phyloP scores from a whole-genome alignment of 75 land plant species.

The Gnetum montanum region DNA sequence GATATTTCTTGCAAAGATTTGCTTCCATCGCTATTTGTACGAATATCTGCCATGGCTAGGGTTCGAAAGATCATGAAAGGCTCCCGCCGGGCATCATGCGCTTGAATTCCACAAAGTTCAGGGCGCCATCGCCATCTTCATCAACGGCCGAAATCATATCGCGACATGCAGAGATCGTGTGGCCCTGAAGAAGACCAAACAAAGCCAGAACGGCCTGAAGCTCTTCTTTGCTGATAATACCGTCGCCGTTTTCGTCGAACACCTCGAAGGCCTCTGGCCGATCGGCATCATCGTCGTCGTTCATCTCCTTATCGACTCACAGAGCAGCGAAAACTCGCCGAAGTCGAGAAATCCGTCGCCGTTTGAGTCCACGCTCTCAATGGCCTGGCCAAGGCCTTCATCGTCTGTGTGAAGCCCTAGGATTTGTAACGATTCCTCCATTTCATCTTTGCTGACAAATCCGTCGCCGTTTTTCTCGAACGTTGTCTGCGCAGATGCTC shows the following conservation, averaged over 20 bases:
- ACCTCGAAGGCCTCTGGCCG: constrained; percentile 62
- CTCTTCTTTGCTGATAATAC: constrained; percentile 51
- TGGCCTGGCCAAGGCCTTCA: constrained; percentile 19
- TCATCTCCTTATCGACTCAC: too few species aligned
- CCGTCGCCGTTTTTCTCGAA: constrained; percentile 78
- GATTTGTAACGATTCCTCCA: constrained; percentile 34
- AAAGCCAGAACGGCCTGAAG: constrained; percentile 30
- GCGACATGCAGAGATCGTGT: constrained; percentile 23
- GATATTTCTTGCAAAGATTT: too few species aligned
- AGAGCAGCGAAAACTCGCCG: constrained; percentile 45
- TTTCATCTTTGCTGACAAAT: too few species aligned
- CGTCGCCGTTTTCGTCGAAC: constrained; percentile 62
- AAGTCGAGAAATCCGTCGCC: constrained; percentile 59
- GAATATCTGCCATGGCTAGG: too few species aligned
- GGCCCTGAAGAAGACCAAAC: constrained; percentile 44
- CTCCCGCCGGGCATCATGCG: constrained; percentile 54
- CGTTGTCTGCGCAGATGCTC: constrained; percentile 27
- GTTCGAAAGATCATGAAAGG: too few species aligned
- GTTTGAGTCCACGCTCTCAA: constrained; percentile 38
- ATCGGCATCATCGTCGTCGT: constrained; percentile 19
- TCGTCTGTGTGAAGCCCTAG: constrained; percentile 20
- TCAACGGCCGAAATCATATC: constrained; percentile 60
- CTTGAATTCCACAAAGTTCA: constrained; percentile 59
- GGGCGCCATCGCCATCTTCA: constrained; percentile 59
- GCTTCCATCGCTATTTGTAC: too few species aligned